Base-by-base conservation (phyloP, 2,329 filamentous ascomycete genomes). In the Cryphonectria parasitica region DNA sequence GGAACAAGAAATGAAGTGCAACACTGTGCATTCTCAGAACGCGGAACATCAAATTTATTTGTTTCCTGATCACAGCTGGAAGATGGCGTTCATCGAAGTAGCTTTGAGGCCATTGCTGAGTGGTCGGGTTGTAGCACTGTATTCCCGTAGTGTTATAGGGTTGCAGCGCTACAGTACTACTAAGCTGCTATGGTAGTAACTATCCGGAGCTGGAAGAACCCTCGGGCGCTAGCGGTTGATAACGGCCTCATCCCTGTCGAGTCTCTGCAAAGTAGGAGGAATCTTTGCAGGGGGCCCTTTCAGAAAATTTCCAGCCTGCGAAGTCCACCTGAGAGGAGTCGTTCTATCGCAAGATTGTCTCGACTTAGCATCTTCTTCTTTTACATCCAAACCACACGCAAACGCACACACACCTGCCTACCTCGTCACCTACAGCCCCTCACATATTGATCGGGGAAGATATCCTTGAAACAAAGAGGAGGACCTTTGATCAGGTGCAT, bases 121-220 rank as follows among this genome's bases (percentile, higher is more conserved):
- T n/a, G n/a, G n/a, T 39, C 36, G 36, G 36, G 36, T 13, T 11
- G 36, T 39, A 39, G 36, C 36, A 2, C 36, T 39, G 11, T 39
- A 39, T 8, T 11, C 8, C 36, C 13, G 36, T 39, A 39, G 36
- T 39, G 36, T 39, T 39, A 39, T 11, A 3, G 36, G 19, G 43
- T 49, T 49, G 17, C 19, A 49, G 43, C 6, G 43, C 19, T 45
- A 22, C 17, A 45, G 43, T 45, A 17, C 41, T 43, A 17, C 41
- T 43, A 43, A 43, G 39, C 13, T 41, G 39, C 39, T 41, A 41
- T 41, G 49, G 22, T 54, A 31, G 28, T 34, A 7, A 41, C 19
- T 41, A 22, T 49, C 69, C 69, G 66, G 69, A 66, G 69, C 69
- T 71, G 69, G 69, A 71, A 71, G 49, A 71, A 71, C 69, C 54